Base-by-base conservation (phyloP, 768 basidiomycete genomes). In the Trametes coccinea region DNA sequence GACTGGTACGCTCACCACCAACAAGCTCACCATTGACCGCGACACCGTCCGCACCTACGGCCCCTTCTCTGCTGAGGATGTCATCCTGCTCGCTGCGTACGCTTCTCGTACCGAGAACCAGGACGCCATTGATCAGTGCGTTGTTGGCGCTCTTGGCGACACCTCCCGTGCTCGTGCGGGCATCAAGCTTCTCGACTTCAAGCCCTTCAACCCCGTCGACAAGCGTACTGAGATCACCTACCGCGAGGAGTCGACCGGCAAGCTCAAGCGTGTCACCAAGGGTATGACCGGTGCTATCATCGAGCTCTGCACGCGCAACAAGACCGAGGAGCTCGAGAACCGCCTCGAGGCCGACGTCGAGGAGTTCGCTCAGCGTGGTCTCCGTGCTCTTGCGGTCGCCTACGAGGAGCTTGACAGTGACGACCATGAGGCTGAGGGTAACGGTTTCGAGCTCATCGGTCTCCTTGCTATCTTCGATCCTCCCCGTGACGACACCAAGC, bases 221-320 rank as follows among this genome's bases (percentile, higher is more conserved):
- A 98, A 98, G 84, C 93, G 95, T 72, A 98, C 96, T 61, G 96
- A 98, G 80, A 95, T 96, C 75, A 98, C 96, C 52, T 98, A 98
- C 81, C 89, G 86, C 50, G 95, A 97, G 74, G 89, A 95, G 76
- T 82, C 93, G 7, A 82, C 91, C n/a, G 96, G 96, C 77, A 93
- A 90, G 76, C 85, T 98, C 68, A 97, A 96, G 86, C 93, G 96
- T 71, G 96, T 96, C 71, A 97, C 96, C 74, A 98, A 98, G 89
- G 96, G 96, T 75, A 98, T 98, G 96, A 98, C 96, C 46, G 96
- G 95, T 80, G 90, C 93, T 76, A 94, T 98, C 81, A 95, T 97
- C 72, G 93, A 96, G 59, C 90, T 97, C 51, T 98, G 95, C 86
- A 82, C 92, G 27, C 92, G 96, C 74, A 95, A 97, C 89, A 98